Conservation (phyloP, 177 flowering plant genomes). For the Vitis hybrid region DNA sequence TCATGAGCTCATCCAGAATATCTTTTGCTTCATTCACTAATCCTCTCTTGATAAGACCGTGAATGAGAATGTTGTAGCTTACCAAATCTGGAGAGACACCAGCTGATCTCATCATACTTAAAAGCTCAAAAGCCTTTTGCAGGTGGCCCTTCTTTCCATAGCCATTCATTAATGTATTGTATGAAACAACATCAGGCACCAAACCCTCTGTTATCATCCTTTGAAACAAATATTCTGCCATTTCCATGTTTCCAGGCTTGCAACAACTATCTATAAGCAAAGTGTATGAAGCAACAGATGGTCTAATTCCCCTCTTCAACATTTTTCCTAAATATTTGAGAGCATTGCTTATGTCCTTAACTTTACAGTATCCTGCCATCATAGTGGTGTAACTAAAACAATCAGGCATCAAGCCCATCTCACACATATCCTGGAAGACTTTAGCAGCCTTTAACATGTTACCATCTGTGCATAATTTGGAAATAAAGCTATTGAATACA, state of each 20-base stretch:
- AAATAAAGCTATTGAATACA: constrained; percentile 48
- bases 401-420: constrained; percentile 44
- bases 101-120: constrained; percentile 31
- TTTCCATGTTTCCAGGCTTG: constrained; percentile 34
- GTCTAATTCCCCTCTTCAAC: constrained; percentile 45
- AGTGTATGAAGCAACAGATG: constrained; percentile 41
- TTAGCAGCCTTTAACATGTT: constrained; percentile 36
- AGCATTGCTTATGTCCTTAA: constrained; percentile 22
- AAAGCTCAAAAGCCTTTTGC: constrained; percentile 39
- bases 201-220: constrained; percentile 33
- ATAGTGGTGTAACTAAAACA: constrained; percentile 43
- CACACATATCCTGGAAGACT: constrained; percentile 38
- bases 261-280: constrained; percentile 35
- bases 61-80: constrained; percentile 42
- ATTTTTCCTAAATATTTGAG: constrained; percentile 38
- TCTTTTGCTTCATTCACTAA: constrained; percentile 36
- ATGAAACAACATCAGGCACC: constrained; percentile 37
- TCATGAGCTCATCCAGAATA: constrained; percentile 39
- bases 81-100: constrained; percentile 33
- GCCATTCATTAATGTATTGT: constrained; percentile 46
- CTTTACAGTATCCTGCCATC: constrained; percentile 46
- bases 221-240: constrained; percentile 36
- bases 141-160: constrained; percentile 35
- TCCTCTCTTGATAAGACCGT: constrained; percentile 40
- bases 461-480: constrained; percentile 39